Conservation (phyloP, 305 asterid genomes). For the Fraxinus greggii region DNA sequence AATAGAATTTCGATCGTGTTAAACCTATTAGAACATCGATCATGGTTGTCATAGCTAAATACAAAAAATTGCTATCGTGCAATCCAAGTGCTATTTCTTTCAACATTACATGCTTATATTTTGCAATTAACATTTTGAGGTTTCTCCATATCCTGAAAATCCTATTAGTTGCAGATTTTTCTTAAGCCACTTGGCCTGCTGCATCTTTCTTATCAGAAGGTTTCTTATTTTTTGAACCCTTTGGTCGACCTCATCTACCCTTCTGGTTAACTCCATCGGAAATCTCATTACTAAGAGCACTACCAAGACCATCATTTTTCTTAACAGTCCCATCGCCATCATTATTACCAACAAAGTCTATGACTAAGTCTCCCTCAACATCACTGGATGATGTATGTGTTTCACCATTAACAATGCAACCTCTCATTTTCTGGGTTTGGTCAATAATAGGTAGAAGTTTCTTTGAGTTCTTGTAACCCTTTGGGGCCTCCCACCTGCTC, state of each 20-base stretch:
- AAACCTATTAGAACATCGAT: not conserved
- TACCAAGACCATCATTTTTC: constrained; percentile 9
- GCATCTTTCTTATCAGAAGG: not conserved
- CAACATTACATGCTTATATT: not conserved
- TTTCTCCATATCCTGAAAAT: constrained; percentile 2
- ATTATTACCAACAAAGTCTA: not conserved
- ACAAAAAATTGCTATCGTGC: not conserved
- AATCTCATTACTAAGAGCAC: not conserved
- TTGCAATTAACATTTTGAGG: constrained; percentile 7
- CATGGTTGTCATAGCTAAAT: not conserved
- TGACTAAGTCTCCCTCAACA: not conserved
- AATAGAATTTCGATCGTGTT: not conserved
- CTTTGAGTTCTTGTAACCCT: constrained; percentile 21
- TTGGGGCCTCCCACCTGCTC: constrained; percentile 22
- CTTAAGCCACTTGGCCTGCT: constrained; percentile 2
- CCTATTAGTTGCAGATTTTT: not conserved
- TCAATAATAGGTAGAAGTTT: not conserved
- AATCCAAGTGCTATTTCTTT: not conserved
- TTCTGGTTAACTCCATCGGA: constrained; percentile 6
- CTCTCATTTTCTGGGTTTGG: not conserved
- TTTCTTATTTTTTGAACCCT: constrained; percentile 17
- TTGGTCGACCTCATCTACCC: not conserved
- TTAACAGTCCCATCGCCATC: not conserved
- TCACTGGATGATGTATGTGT: not conserved
- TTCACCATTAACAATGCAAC: not conserved